phyloP scores from a whole-genome alignment of 495 filamentous ascomycete species.

The Talaromyces liani region DNA sequence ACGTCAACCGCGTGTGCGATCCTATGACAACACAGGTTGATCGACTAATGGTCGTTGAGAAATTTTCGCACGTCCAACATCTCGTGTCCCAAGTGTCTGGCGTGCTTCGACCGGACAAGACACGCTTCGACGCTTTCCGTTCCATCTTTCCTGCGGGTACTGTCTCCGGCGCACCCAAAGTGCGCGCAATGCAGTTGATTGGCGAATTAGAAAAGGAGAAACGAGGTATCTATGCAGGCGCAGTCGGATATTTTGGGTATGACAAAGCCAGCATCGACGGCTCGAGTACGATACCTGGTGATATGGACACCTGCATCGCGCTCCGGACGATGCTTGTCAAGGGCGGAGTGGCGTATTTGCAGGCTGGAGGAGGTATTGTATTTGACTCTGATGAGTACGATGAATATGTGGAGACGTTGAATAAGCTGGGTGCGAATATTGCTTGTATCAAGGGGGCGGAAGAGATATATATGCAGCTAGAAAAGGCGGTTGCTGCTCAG shows the following conservation, averaged over 20 bases:
- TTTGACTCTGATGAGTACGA: constrained; percentile 92
- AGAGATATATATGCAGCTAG: constrained; percentile 54
- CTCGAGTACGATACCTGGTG: constrained; percentile 52
- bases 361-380: constrained; percentile 95
- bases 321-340: constrained; percentile 93
- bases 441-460: constrained; percentile 80
- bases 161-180: constrained; percentile 90
- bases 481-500: constrained; percentile 16
- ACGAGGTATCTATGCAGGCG: constrained; percentile 92
- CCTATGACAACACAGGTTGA: constrained; percentile 83
- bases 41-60: constrained; percentile 89
- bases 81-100: constrained; percentile 92
- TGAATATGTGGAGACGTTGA: constrained; percentile 95
- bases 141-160: constrained; percentile 95
- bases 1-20: constrained; percentile 93
- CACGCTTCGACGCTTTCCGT: constrained; percentile 90
- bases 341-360: constrained; percentile 82
- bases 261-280: constrained; percentile 33
- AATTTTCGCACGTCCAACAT: constrained; percentile 95
- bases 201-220: constrained; percentile 91
- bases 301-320: constrained; percentile 99
- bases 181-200: constrained; percentile 93
- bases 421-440: constrained; percentile 88
- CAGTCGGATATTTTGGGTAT: constrained; percentile 70
- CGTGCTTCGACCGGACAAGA: constrained; percentile 70